Evolutionary conservation across 176 grass and related monocot genomes (phyloP).

Genomic region (sorghum (Sorghum bicolor)): Sorghum_bicolor_NCBIv3 NC_012871.2:70793001-70793500

Average conservation of each 20-base stretch:
- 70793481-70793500: not conserved
- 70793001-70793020: slow-evolving; percentile 41
- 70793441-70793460: not conserved
- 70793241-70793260: not conserved
- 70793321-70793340: not conserved
- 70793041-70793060: slow-evolving; percentile 65
- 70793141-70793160: slow-evolving; percentile 67
- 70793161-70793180: slow-evolving; percentile 78
- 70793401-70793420: not conserved
- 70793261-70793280: slow-evolving; percentile 14
- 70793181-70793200: slow-evolving; percentile 76
- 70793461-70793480: not conserved
- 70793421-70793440: not conserved
- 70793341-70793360: slow-evolving; percentile 11
- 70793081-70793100: slow-evolving; percentile 76
- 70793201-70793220: slow-evolving; percentile 49
- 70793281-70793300: slow-evolving; percentile 5
- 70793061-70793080: slow-evolving; percentile 68
- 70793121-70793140: slow-evolving; percentile 67
- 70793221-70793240: slow-evolving; percentile 11
- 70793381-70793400: slow-evolving; percentile 15
- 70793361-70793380: slow-evolving; percentile 10
- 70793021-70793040: slow-evolving; percentile 64
- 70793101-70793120: slow-evolving; percentile 64
- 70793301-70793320: not conserved